These are phyloP conservation scores for Panicum miliaceum DNA, from an alignment of 176 grass and related monocot genomes.

Conservation along the genomic window DNA sequence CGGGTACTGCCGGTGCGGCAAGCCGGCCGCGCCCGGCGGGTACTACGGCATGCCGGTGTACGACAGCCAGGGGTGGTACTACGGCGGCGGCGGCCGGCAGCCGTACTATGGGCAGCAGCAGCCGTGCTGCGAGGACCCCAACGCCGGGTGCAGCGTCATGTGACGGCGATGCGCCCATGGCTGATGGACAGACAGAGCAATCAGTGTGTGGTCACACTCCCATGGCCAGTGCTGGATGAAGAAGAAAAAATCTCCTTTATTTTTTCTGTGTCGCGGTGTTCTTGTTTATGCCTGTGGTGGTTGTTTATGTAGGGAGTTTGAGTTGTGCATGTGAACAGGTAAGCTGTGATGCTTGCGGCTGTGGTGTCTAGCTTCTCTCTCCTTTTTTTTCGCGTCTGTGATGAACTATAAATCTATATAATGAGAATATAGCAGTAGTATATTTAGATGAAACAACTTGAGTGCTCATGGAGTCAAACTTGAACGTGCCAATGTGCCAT, in stretches of 20 bases:
- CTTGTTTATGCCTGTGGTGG: slow-evolving; percentile 31
- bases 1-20: slow-evolving; percentile 50
- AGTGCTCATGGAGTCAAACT: slow-evolving; percentile 11
- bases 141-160: slow-evolving; percentile 65
- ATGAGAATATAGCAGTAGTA: neutral
- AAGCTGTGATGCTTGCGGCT: slow-evolving; percentile 9
- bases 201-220: slow-evolving; percentile 40
- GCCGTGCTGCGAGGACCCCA: slow-evolving; percentile 60
- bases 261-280: neutral
- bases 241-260: neutral
- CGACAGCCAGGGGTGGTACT: slow-evolving; percentile 60
- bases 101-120: slow-evolving; percentile 54
- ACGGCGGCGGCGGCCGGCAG: slow-evolving; percentile 42
- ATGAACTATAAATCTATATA: neutral
- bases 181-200: slow-evolving; percentile 31
- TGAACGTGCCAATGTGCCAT: slow-evolving; percentile 12
- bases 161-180: slow-evolving; percentile 19
- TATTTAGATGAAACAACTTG: slow-evolving; percentile 20
- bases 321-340: slow-evolving; percentile 58
- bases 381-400: neutral
- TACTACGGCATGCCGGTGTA: slow-evolving; percentile 62
- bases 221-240: slow-evolving; percentile 2
- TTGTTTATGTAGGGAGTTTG: slow-evolving; percentile 43
- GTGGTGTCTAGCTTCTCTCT: slow-evolving; percentile 12
- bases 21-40: slow-evolving; percentile 42